phyloP scores from a whole-genome alignment of 805 yeast species.

The Metschnikowia chrysomelidarum region DNA sequence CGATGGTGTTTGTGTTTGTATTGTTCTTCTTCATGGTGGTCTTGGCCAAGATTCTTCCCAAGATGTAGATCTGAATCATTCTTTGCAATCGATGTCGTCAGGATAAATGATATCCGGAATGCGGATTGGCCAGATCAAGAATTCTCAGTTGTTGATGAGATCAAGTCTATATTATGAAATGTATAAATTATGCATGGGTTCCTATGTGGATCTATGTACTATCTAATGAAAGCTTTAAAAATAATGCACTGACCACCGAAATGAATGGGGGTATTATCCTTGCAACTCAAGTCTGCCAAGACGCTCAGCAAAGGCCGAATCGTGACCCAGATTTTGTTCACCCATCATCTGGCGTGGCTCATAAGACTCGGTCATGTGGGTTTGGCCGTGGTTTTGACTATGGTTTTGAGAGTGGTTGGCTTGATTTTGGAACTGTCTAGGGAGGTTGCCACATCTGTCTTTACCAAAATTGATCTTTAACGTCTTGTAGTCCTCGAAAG shows the following conservation, averaged over 20 bases:
- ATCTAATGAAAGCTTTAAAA: background rate
- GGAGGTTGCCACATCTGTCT: conserved; percentile 86
- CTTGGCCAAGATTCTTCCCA: conserved; percentile 36
- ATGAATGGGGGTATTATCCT: background rate
- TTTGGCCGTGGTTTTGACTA: too few relatives aligned
- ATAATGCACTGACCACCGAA: too few relatives aligned
- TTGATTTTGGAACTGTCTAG: conserved; percentile 62
- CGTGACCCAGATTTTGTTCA: conserved; percentile 4
- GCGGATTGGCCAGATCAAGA: too few relatives aligned
- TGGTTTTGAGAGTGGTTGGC: background rate
- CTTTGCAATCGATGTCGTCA: background rate
- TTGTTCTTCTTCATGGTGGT: conserved; percentile 32
- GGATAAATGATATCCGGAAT: too few relatives aligned
- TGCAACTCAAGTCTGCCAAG: conserved; percentile 8
- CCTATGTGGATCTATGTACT: conserved; percentile 2
- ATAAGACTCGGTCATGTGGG: conserved; percentile 6
- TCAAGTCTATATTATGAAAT: background rate
- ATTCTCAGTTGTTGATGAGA: too few relatives aligned
- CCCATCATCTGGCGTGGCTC: conserved; percentile 4
- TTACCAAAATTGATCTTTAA: conserved; percentile 59
- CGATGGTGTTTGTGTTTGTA: conserved; percentile 25
- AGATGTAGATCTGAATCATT: conserved; percentile 20
- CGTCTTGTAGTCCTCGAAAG: conserved; percentile 57
- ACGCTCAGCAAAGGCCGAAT: conserved; percentile 11
- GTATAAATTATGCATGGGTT: conserved; percentile 1